Base-by-base conservation (phyloP, 2,329 filamentous ascomycete genomes). In the Cryoendolithus antarcticus region DNA sequence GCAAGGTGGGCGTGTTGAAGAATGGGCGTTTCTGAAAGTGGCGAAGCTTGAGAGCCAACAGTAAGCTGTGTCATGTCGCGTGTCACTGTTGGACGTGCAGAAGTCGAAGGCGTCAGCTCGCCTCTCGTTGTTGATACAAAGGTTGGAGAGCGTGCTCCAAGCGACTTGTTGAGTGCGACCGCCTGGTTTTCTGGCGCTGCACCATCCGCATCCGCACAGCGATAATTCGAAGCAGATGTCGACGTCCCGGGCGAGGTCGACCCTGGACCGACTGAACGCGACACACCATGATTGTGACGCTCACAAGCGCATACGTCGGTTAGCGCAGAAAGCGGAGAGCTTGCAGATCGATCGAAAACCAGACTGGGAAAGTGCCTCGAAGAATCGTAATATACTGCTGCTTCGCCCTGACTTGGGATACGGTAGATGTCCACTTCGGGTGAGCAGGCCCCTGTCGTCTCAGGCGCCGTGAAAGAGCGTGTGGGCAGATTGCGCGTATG, bases 381-480 rank as follows among this genome's bases (percentile, higher is more conserved):
- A 6, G 42, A 34, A 41, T 58, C 48, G 36, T 57, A 59, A 39
- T 58, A 59, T 24, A 48, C 45, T 3, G 53, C 53, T 7, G 56
- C 56, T 30, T 48, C 47, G n/a, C 56, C 56, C n/a, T 52, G 48
- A 27, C 50, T 55, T 6, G 55, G 51, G 11, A 55, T 48, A 9
- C 45, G 42, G 36, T 58, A 58, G 28, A 57, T 57, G 47, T 57
- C 52, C 33, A 57, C 32, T n/a, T 32, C 30, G 12, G 27, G 7
- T 28, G 51, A 46, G 4, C 54, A 12, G 10, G 49, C 49, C 7
- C 48, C 51, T 15, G 15, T 32, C 13, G 15, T 32, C 29, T 10
- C 28, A 30, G 53, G 54, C 4, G 54, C 53, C 13, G 54, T 57
- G 12, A 50, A 39, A 5, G 53, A 53, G 37, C 55, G 42, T 21